A percentile compares a stretch with the other conserved stretches of the same genome.
Evolutionary conservation across 768 basidiomycete species (phyloP).

Genomic region (Clavaria fumosa): DNA sequence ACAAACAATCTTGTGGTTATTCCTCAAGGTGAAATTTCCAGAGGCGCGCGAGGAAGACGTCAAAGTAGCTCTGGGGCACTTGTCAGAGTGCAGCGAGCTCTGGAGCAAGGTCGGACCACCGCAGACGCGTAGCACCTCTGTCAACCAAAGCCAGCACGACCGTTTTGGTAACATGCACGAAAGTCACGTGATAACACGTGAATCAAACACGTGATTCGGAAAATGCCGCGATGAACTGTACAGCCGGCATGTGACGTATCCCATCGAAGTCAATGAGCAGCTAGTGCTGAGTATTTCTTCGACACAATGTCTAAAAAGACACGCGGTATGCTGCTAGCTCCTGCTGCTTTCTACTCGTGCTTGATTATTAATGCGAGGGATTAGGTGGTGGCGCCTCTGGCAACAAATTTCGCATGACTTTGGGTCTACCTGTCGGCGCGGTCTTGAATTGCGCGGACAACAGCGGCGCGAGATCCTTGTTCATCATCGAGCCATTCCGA

Average conservation of each 20-base stretch:
- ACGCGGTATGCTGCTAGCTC: constrained; percentile 1
- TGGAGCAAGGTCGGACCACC: too few species aligned
- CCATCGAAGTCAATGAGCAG: not conserved
- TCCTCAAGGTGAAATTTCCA: too few species aligned
- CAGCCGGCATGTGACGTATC: not conserved
- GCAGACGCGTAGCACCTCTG: too few species aligned
- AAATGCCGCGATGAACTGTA: not conserved
- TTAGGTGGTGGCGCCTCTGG: constrained; percentile 57
- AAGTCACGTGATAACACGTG: not conserved
- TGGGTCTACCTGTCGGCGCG: constrained; percentile 87
- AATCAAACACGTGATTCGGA: not conserved
- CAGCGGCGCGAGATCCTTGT: constrained; percentile 95
- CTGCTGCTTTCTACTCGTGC: not conserved
- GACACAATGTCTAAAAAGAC: not conserved
- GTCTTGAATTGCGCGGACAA: constrained; percentile 98
- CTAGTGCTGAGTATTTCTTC: too few species aligned
- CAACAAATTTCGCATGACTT: constrained; percentile 92
- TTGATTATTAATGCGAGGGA: not conserved
- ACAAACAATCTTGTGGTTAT: too few species aligned
- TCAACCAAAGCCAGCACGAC: too few species aligned
- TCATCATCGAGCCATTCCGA: constrained; percentile 87
- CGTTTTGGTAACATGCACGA: too few species aligned
- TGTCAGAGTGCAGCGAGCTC: too few species aligned
- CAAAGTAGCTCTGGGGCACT: too few species aligned
- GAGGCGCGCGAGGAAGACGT: too few species aligned